Evolutionary conservation across 768 basidiomycete genomes (phyloP), one percentile per base, ranked within the genome.

Genomic region (Dendrothele bispora): DNA sequence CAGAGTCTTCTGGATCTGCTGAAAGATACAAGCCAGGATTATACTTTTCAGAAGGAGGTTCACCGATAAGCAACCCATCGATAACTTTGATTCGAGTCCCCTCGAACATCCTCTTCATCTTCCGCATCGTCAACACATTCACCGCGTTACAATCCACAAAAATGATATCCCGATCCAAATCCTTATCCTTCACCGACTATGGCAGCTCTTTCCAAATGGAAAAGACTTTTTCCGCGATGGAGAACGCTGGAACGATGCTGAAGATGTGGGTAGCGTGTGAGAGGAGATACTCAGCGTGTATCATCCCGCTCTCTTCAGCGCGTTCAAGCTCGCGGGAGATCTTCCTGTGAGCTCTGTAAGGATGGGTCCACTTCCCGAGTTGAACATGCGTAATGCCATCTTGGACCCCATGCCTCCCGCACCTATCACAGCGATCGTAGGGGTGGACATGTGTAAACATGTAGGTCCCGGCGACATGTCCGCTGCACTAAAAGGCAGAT

Each of bases 91-190:
- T 65, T 1, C 56, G 55, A 3, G 64, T 66, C 1, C 59, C 66
- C n/a, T 52, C 43, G 47, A 80, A 73, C 17, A 74, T 54, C 10
- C 44, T 48, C 17, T 71, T 65, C 45, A 80, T 73, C 20, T 48
- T 55, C 51, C 68, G 69, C 43, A 62, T 70, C 7, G 70, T 73
- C 46, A 69, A 59, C 0, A 72, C 71, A 50, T 64, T 74, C 46
- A 78, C 62, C 8, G 77, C 74, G 42, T 79, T 79, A 46, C 72
- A 75, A 50, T 76, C 75, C 14, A 59, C 71, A 53, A 73, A 78
- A 38, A 67, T 49, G 4, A 63, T 45, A 15, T 36, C 29, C 10
- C 39, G 53, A 8, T 26, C 40, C 14, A n/a, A n/a, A n/a, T n/a
- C n/a, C n/a, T n/a, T n/a, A 48, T 54, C 12, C 21, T 24, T 34